Evolutionary conservation across 2,329 filamentous ascomycete genomes (phyloP).

Genomic region (Coniochaeta sp.): DNA sequence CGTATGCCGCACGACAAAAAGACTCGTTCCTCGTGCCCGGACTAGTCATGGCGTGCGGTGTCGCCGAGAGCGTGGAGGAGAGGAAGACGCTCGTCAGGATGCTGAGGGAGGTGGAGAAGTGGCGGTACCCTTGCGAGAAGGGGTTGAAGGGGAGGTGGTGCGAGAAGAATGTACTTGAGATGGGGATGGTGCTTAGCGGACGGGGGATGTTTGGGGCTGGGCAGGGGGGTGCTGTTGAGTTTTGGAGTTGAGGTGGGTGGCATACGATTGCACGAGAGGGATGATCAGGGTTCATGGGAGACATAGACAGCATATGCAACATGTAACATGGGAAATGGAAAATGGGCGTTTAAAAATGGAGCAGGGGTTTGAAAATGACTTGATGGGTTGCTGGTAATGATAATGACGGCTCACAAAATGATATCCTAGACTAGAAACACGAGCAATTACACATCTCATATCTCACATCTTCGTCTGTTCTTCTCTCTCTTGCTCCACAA

Average conservation of each 20-base stretch:
- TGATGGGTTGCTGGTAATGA: too few relatives aligned
- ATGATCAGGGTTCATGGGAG: neutral
- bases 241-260: neutral
- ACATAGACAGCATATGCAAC: neutral
- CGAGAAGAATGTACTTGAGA: neutral
- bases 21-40: neutral
- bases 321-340: too few relatives aligned
- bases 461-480: too few relatives aligned
- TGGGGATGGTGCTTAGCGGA: neutral
- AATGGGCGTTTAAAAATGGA: too few relatives aligned
- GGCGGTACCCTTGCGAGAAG: neutral
- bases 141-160: neutral
- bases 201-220: neutral
- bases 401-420: too few relatives aligned
- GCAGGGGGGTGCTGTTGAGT: neutral
- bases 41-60: neutral
- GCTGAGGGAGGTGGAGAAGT: neutral
- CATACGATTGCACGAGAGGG: too few relatives aligned
- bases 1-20: neutral
- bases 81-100: neutral
- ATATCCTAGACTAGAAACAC: too few relatives aligned
- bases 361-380: too few relatives aligned
- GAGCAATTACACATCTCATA: too few relatives aligned
- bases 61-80: neutral
- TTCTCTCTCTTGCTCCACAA: too few relatives aligned